These are phyloP conservation scores for Geosmithia putterillii DNA, from an alignment of 2,329 filamentous ascomycete genomes.

Conservation along the genomic window DNA sequence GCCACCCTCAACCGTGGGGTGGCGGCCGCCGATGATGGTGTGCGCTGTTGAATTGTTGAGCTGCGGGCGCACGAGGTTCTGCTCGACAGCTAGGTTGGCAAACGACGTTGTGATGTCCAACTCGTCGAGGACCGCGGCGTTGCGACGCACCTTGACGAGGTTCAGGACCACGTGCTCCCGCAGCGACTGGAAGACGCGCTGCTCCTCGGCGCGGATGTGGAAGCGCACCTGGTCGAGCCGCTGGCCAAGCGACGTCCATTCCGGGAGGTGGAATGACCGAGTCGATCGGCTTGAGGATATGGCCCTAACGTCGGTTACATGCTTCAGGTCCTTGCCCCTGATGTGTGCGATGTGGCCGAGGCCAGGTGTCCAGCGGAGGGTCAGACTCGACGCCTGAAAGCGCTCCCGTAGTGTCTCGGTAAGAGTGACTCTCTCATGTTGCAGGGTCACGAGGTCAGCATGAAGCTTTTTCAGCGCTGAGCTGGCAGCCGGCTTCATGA, in stretches of 20 bases:
- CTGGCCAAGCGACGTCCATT: slow-evolving; percentile 75
- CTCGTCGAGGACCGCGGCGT: slow-evolving; percentile 85
- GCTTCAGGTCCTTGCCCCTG: slow-evolving; percentile 60
- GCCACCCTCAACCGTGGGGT: slow-evolving; percentile 83
- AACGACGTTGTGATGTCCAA: slow-evolving; percentile 85
- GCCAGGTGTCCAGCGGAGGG: slow-evolving; percentile 74
- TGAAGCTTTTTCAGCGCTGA: slow-evolving; percentile 55
- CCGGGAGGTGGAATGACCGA: slow-evolving; percentile 67
- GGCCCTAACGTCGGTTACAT: slow-evolving; percentile 17
- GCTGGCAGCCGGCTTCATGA: slow-evolving; percentile 60
- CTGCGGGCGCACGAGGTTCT: slow-evolving; percentile 59
- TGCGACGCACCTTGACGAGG: slow-evolving; percentile 75
- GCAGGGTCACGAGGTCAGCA: slow-evolving; percentile 45
- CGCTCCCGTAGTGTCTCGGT: slow-evolving; percentile 47
- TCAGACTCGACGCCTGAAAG: slow-evolving; percentile 52
- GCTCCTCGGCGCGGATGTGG: slow-evolving; percentile 74
- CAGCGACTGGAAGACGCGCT: slow-evolving; percentile 62
- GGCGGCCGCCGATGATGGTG: slow-evolving; percentile 73
- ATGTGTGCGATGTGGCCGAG: slow-evolving; percentile 87
- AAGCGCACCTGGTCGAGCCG: slow-evolving; percentile 66
- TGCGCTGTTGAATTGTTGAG: slow-evolving; percentile 55
- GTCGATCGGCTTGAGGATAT: slow-evolving; percentile 77
- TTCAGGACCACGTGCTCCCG: slow-evolving; percentile 68
- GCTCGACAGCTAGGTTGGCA: slow-evolving; percentile 64
- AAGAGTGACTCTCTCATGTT: slow-evolving; percentile 47